Base-by-base conservation (phyloP, 2,329 filamentous ascomycete genomes). In the Didymella glomerata region DNA sequence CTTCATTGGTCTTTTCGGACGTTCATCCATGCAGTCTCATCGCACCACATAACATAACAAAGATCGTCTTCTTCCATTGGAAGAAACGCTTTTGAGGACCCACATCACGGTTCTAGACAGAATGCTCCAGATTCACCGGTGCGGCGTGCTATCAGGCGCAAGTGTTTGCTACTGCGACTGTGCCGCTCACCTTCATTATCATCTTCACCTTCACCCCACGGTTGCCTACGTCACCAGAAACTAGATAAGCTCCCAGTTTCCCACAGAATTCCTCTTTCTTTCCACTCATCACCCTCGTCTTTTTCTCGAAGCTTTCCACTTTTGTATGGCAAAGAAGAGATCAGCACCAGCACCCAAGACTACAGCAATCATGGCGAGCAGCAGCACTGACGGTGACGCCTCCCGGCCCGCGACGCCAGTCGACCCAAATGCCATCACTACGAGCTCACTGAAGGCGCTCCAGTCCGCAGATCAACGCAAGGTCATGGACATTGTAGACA, bases 381-480 rank as follows among this genome's bases (percentile, higher is more conserved):
- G 32, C 36, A 40, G 25, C 34, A 28, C 36, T 41, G 34, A 49
- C 2, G 24, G 24, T 38, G 34, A 27, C 10, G 5, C 14, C 3
- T 40, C 34, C 7, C 16, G 34, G 8, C 34, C 47, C 28, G 24
- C n/a, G 14, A 44, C 38, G 8, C n/a, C 32, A 24, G 7, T n/a
- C n/a, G 50, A 53, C 3, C 16, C 22, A 1, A 58, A 68, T 46
- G 44, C 41, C 2, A 34, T 73, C 45, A 77, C 74, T 18, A 74
- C 73, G 0, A 54, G 47, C 18, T 78, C 76, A 6, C 71, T 82
- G 1, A 66, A 72, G 22, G 74, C 79, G 47, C 76, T 85, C 7
- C 81, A 84, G 45, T 76, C 68, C 2, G 76, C 81, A 24, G 80
- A 81, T 4, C 78, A 81, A 58, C 77, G 78, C 2, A 71, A 73